phyloP scores from a whole-genome alignment of 768 basidiomycete genomes.

The Russula brevipes region DNA sequence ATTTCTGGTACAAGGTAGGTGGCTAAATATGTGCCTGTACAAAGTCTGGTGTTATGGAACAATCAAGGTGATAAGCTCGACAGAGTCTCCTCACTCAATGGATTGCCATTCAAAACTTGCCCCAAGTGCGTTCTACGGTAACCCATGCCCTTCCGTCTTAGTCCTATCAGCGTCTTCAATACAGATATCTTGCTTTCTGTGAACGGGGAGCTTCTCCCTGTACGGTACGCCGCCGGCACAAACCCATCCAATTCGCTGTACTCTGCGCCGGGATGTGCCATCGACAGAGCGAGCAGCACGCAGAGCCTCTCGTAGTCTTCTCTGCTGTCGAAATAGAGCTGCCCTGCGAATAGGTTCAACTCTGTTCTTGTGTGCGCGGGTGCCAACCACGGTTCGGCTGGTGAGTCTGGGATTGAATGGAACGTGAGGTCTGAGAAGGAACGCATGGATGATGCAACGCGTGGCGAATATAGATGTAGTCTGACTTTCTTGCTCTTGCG shows the following conservation, averaged over 20 bases:
- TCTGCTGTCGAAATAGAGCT: constrained; percentile 4
- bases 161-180: not conserved
- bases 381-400: not conserved
- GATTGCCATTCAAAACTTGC: not conserved
- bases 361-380: not conserved
- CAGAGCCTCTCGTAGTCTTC: constrained; percentile 4
- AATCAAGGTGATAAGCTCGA: not conserved
- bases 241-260: constrained; percentile 6
- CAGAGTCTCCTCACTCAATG: not conserved
- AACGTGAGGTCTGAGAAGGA: not conserved
- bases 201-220: not conserved
- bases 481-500: constrained; percentile 1
- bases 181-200: not conserved
- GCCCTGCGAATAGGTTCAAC: constrained; percentile 6
- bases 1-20: not conserved
- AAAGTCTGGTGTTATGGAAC: not conserved
- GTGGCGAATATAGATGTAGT: constrained; percentile 4
- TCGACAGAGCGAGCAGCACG: not conserved
- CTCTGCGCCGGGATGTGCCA: constrained; percentile 4
- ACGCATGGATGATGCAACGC: not conserved
- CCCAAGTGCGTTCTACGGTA: constrained; percentile 10
- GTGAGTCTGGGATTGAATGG: not conserved
- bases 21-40: not conserved
- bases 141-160: constrained; percentile 15
- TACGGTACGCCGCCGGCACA: constrained; percentile 1